These are phyloP conservation scores for Coemansia sp. DNA, from an alignment of 192 early-diverging fungal genomes.

Conservation along the genomic window DNA sequence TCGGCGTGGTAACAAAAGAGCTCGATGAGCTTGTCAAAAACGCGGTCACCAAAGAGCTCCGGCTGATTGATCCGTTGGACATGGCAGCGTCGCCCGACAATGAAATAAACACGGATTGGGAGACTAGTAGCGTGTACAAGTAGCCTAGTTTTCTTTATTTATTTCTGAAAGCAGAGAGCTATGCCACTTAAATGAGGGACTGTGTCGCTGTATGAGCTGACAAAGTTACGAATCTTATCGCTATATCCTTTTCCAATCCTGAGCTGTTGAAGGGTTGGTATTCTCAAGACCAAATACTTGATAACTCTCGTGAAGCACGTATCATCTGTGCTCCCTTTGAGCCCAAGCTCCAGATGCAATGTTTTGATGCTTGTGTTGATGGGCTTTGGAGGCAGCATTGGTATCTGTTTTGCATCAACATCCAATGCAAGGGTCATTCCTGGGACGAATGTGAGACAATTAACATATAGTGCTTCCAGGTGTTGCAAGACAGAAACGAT, in stretches of 20 bases:
- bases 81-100: constrained; percentile 42
- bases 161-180: background rate
- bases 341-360: background rate
- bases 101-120: constrained; percentile 53
- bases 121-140: constrained; percentile 48
- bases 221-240: background rate
- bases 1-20: constrained; percentile 63
- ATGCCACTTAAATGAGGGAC: background rate
- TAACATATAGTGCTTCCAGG: background rate
- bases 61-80: constrained; percentile 61
- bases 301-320: background rate
- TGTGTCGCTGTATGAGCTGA: background rate
- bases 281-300: background rate
- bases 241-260: background rate
- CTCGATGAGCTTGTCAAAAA: constrained; percentile 63
- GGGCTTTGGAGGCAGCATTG: background rate
- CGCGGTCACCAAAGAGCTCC: constrained; percentile 62
- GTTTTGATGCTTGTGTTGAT: background rate
- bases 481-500: background rate
- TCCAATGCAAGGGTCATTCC: background rate
- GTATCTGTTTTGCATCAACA: background rate
- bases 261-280: background rate
- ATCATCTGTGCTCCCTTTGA: background rate
- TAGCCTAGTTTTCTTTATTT: constrained; percentile 5
- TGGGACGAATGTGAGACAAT: background rate